Base-by-base conservation (phyloP, 2,329 filamentous ascomycete species). In the Herpotrichia juniperi region DNA sequence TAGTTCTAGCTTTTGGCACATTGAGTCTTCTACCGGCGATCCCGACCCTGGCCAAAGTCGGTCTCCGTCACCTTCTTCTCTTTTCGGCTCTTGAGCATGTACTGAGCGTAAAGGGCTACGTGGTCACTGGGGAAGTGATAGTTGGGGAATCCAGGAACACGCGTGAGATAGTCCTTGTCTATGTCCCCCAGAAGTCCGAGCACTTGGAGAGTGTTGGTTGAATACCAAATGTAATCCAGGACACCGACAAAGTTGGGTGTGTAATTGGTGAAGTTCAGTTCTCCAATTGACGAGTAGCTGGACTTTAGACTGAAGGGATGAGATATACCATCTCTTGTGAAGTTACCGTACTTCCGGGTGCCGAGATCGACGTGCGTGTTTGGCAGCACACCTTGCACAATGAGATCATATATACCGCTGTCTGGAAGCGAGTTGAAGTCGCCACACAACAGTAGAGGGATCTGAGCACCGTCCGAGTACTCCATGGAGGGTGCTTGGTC, bases 191-290 rank as follows among this genome's bases (percentile, higher is more conserved):
- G 86, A 47, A 97, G 76, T 47, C 89, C 89, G 16, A 91, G 87
- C 21, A 96, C 89, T 69, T 94, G 90, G 39, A 97, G 80, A 19
- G 89, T 87, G 74, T 94, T 96, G 51, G 91, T 93, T 50, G 92
- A 93, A 76, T 96, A 99, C 92, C 93, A 97, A 66, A 99, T 91
- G 75, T 97, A 97, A 73, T 99, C 94, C 61, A 99, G 89, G 51
- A 96, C 90, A 56, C 92, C 93, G 46, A 86, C 85, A 76, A 97
- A 99, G n/a, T 87, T 86, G 1, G 94, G 93, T 12, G 92, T 96
- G 76, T 97, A 99, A 76, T 99, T 99, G 42, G 94, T 99, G 74
- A 96, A 99, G 4, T 87, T 86, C 63, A 97, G 79, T 71, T 96
- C 91, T 51, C 92, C 89, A 46, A 96, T 88, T 57, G 89, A 85